Evolutionary conservation across 768 basidiomycete species (phyloP).

Genomic region (Phylloporus scabripes): DNA sequence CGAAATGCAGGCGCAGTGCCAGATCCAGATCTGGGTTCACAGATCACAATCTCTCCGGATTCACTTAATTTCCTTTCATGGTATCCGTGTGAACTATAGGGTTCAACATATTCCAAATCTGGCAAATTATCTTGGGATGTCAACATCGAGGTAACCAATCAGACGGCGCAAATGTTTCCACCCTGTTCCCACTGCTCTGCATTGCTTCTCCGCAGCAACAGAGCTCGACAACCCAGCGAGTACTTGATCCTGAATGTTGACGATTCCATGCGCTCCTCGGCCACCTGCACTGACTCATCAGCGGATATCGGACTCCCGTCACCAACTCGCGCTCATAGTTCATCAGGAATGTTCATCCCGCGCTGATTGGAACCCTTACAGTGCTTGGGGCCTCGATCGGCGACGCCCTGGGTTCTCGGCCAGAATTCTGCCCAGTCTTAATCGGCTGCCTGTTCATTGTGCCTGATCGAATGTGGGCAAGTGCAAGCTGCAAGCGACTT

Average conservation of each 20-base stretch:
- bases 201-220: slow-evolving; percentile 25
- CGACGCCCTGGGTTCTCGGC: slow-evolving; percentile 1
- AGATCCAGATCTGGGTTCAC: slow-evolving; percentile 28
- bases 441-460: slow-evolving; percentile 9
- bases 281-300: slow-evolving; percentile 16
- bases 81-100: slow-evolving; percentile 8
- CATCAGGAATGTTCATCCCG: slow-evolving; percentile 14
- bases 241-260: not conserved
- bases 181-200: slow-evolving; percentile 15
- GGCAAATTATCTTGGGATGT: not conserved
- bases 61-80: not conserved
- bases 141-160: slow-evolving; percentile 6
- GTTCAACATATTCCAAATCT: not conserved
- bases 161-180: not conserved
- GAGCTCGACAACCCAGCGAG: slow-evolving; percentile 16
- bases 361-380: not conserved
- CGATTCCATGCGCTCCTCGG: slow-evolving; percentile 22
- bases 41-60: slow-evolving; percentile 29
- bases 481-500: slow-evolving; percentile 20
- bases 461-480: slow-evolving; percentile 25
- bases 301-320: slow-evolving; percentile 18
- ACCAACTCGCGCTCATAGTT: slow-evolving; percentile 1
- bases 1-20: slow-evolving; percentile 34
- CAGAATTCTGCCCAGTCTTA: not conserved
- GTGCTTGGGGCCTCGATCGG: not conserved